These are phyloP conservation scores for Erodium texanum DNA, from an alignment of 441 rosid genomes.

Conservation along the genomic window DNA sequence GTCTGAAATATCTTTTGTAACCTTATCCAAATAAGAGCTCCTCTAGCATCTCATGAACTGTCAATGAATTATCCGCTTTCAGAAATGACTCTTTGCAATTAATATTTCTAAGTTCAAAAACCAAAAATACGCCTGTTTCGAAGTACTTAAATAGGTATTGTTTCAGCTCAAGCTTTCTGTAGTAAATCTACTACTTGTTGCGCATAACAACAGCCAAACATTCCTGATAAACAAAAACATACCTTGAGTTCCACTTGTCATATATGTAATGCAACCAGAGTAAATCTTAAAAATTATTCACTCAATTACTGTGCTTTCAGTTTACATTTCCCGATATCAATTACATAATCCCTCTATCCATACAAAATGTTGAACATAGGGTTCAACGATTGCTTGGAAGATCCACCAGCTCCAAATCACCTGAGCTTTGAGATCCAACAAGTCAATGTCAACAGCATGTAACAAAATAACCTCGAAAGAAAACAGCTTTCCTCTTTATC, in stretches of 20 bases:
- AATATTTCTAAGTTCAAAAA: too few relatives aligned
- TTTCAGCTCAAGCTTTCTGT: too few relatives aligned
- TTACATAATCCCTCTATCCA: conserved; percentile 5
- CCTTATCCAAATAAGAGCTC: background rate
- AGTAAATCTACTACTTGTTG: background rate
- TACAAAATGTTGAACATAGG: background rate
- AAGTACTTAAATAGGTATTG: too few relatives aligned
- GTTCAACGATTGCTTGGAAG: conserved; percentile 4
- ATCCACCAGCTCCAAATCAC: conserved; percentile 12
- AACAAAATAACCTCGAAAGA: background rate
- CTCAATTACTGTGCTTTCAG: conserved; percentile 1
- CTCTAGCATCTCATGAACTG: too few relatives aligned
- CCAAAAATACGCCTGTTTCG: too few relatives aligned
- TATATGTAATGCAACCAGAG: too few relatives aligned
- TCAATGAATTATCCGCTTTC: too few relatives aligned
- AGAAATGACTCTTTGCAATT: too few relatives aligned
- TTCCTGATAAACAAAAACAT: background rate
- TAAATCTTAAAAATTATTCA: conserved; percentile 1
- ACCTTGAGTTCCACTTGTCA: too few relatives aligned
- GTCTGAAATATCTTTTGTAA: background rate
- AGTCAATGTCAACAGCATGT: background rate
- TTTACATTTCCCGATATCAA: conserved; percentile 4
- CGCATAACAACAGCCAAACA: background rate
- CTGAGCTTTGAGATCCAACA: too few relatives aligned
- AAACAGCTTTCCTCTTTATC: background rate